A percentile compares a stretch with the other conserved stretches of the same genome.
Conservation (phyloP, 2,329 filamentous ascomycete genomes). For the Fusarium sublunatum region DNA sequence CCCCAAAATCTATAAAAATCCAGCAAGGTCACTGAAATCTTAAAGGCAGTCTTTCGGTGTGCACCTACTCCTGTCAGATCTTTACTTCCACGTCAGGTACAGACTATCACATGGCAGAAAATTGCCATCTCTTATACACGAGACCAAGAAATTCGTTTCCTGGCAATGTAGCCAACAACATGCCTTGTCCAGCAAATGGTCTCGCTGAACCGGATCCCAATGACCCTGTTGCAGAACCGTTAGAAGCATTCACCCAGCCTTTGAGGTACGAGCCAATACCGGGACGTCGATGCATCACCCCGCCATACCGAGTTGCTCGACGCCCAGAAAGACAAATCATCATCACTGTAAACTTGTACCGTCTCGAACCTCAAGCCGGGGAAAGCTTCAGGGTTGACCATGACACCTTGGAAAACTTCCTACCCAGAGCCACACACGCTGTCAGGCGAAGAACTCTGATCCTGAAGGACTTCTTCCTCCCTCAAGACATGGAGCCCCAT, state of each 20-base stretch:
- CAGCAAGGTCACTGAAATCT: not conserved
- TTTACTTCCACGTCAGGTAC: constrained; percentile 6
- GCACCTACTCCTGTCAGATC: not conserved
- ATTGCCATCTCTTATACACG: not conserved
- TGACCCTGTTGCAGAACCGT: not conserved
- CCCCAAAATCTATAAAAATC: constrained; percentile 15
- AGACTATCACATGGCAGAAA: not conserved
- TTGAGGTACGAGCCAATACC: not conserved
- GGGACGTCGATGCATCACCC: not conserved
- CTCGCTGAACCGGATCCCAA: constrained; percentile 10
- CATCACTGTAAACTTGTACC: constrained; percentile 23
- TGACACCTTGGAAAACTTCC: constrained; percentile 11
- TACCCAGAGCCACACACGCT: constrained; percentile 30
- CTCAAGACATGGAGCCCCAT: constrained; percentile 1
- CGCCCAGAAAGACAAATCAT: constrained; percentile 15
- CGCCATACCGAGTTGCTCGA: not conserved
- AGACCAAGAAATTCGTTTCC: not conserved
- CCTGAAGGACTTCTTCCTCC: constrained; percentile 26
- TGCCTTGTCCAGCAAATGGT: not conserved
- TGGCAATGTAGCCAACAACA: not conserved
- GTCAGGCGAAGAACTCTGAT: constrained; percentile 25
- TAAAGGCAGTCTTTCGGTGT: too few relatives aligned
- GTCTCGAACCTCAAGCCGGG: constrained; percentile 10
- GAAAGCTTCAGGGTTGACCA: constrained; percentile 25
- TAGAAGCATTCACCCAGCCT: not conserved